Evolutionary conservation across 2,329 filamentous ascomycete genomes (phyloP).

Genomic region (Colletotrichum nymphaeae): DNA sequence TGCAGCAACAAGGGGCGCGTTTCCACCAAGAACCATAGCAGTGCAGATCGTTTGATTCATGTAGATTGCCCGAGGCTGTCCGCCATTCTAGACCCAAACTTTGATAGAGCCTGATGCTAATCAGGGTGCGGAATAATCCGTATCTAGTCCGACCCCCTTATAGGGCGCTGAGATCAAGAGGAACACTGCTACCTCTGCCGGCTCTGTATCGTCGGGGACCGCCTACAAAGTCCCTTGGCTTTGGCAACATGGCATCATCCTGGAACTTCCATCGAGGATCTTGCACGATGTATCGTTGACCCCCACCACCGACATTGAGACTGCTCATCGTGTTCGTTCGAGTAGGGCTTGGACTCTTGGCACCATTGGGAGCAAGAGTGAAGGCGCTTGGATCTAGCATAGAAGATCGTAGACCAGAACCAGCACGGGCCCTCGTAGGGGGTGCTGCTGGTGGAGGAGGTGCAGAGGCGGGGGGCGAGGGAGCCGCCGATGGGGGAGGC

Average conservation of each 20-base stretch:
- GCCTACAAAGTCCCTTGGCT: conserved; percentile 84
- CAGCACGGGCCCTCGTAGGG: conserved; percentile 51
- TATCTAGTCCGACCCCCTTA: conserved; percentile 24
- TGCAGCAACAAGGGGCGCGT: neutral
- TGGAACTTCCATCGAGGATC: conserved; percentile 91
- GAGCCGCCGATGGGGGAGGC: conserved; percentile 48
- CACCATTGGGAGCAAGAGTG: conserved; percentile 75
- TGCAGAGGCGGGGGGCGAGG: conserved; percentile 54
- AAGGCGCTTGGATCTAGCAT: conserved; percentile 83
- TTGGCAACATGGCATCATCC: conserved; percentile 83
- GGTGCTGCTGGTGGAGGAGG: conserved; percentile 46
- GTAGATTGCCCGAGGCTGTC: neutral
- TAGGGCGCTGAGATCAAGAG: conserved; percentile 80
- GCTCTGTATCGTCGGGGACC: conserved; percentile 84
- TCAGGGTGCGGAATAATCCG: neutral
- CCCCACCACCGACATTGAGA: conserved; percentile 39
- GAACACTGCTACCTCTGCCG: conserved; percentile 92
- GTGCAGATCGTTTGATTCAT: neutral
- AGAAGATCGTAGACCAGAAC: conserved; percentile 64
- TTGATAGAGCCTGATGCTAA: neutral
- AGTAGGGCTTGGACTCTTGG: conserved; percentile 60
- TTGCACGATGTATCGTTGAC: conserved; percentile 69
- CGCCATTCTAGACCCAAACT: neutral
- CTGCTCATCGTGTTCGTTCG: conserved; percentile 44
- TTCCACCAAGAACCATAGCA: neutral